Evolutionary conservation across 169 alveolate genomes (phyloP).

Genomic region (Plasmodium adleri): DNA sequence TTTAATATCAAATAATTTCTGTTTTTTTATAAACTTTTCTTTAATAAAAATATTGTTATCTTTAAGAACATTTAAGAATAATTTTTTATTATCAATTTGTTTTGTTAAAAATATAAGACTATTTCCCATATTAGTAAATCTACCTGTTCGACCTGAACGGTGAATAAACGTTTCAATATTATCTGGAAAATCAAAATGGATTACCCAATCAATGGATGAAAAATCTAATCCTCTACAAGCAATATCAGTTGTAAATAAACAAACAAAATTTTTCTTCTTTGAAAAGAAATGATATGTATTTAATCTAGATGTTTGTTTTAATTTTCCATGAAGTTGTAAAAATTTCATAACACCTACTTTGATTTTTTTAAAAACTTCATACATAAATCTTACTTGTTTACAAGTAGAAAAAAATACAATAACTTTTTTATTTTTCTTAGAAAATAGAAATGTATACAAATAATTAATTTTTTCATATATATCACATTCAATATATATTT

Average conservation of each 20-base stretch:
- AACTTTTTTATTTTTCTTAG: constrained; percentile 90
- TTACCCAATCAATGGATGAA: constrained; percentile 97
- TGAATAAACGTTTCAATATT: constrained; percentile 97
- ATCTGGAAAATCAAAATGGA: constrained; percentile 99
- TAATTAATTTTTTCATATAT: constrained; percentile 91
- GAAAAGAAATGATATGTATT: constrained; percentile 73
- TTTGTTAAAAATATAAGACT: constrained; percentile 81
- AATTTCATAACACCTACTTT: constrained; percentile 91
- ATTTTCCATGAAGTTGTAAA: constrained; percentile 94
- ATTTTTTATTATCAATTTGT: constrained; percentile 56
- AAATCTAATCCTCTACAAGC: constrained; percentile 99
- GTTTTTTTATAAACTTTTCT: constrained; percentile 68
- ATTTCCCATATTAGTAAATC: constrained; percentile 93
- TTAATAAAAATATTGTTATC: constrained; percentile 60
- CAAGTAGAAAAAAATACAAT: constrained; percentile 94
- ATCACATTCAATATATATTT: constrained; percentile 57
- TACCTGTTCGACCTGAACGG: constrained; percentile 99
- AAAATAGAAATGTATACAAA: constrained; percentile 91
- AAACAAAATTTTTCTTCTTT: constrained; percentile 73
- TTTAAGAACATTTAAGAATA: constrained; percentile 49
- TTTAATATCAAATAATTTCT: constrained; percentile 51
- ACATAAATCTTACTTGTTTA: constrained; percentile 95
- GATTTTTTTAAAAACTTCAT: constrained; percentile 90
- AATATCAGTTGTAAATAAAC: constrained; percentile 96
- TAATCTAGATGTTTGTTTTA: constrained; percentile 86